A percentile compares a stretch with the other conserved stretches of the same genome.
Conservation (phyloP, 106 monocot species). For the Dendrobium officinale region DNA sequence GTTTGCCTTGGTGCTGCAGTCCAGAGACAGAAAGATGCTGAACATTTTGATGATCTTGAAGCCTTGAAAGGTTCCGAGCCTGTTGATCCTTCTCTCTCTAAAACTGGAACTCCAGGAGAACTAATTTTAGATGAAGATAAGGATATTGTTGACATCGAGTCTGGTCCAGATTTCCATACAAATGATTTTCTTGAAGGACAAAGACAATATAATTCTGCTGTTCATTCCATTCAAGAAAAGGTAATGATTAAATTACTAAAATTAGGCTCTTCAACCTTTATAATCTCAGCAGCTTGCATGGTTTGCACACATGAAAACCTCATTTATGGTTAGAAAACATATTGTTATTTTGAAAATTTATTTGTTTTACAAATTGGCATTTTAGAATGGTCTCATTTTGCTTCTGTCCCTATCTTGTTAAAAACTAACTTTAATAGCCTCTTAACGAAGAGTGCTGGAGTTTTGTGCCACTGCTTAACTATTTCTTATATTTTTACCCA, state of each 20-base stretch:
- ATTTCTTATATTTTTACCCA: too few species aligned
- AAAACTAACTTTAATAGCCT: neutral
- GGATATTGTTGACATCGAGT: slow-evolving; percentile 25
- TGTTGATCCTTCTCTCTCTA: slow-evolving; percentile 35
- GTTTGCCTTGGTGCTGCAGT: slow-evolving; percentile 96
- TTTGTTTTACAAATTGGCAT: neutral
- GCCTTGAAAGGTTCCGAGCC: slow-evolving; percentile 19
- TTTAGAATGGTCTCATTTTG: neutral
- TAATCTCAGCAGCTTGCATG: neutral
- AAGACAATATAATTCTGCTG: slow-evolving; percentile 84
- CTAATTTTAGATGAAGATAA: slow-evolving; percentile 31
- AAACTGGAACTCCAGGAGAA: slow-evolving; percentile 34
- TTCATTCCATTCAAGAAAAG: slow-evolving; percentile 97
- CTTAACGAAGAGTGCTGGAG: neutral
- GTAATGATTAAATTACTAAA: slow-evolving; percentile 22
- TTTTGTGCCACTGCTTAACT: neutral
- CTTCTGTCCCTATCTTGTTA: neutral
- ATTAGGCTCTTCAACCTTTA: neutral
- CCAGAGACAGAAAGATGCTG: slow-evolving; percentile 88
- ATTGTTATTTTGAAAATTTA: neutral
- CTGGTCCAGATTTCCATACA: slow-evolving; percentile 30
- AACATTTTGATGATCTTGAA: slow-evolving; percentile 42
- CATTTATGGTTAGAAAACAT: neutral
- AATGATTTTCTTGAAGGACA: slow-evolving; percentile 93
- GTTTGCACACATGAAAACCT: neutral